Percentiles rank a stretch among this genome's conserved stretches.
phyloP scores from a whole-genome alignment of 2,329 filamentous ascomycete species.

The Dothistroma septosporum region DNA sequence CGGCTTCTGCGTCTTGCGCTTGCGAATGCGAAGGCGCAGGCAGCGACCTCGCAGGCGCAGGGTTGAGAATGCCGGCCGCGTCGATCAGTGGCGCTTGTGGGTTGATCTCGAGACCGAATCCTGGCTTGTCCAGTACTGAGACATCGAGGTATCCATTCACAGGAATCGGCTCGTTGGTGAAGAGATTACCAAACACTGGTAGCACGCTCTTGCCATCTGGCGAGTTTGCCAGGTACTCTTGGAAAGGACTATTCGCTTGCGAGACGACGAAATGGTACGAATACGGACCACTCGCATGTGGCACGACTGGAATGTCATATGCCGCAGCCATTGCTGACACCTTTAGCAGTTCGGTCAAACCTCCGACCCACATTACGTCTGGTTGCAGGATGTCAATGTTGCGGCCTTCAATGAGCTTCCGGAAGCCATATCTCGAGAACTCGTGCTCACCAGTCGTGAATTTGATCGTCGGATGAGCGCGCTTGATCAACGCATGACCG shows the following conservation, averaged over 20 bases:
- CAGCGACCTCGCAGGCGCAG: constrained; percentile 50
- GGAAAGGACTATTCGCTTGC: constrained; percentile 88
- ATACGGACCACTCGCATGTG: constrained; percentile 91
- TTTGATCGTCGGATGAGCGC: constrained; percentile 81
- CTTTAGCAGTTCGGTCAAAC: constrained; percentile 85
- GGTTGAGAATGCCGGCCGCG: constrained; percentile 67
- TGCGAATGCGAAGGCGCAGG: constrained; percentile 24
- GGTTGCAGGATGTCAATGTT: constrained; percentile 93
- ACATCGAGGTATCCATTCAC: constrained; percentile 76
- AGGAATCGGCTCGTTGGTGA: constrained; percentile 85
- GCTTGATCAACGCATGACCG: constrained; percentile 84
- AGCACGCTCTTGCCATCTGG: constrained; percentile 84
- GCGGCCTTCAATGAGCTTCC: constrained; percentile 84
- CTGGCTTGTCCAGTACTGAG: constrained; percentile 77
- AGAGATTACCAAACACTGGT: constrained; percentile 88
- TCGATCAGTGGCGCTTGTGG: constrained; percentile 75
- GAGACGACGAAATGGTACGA: constrained; percentile 95
- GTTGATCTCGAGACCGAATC: constrained; percentile 85
- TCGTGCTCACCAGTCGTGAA: constrained; percentile 97
- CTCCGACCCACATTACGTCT: constrained; percentile 96
- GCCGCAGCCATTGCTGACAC: constrained; percentile 84
- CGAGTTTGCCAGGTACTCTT: constrained; percentile 92
- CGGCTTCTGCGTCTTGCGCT: constrained; percentile 15
- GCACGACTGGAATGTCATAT: constrained; percentile 91
- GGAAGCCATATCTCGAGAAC: constrained; percentile 90